These are phyloP conservation scores for Xerocomus spinulosus DNA, from an alignment of 768 basidiomycete genomes.

Conservation along the genomic window DNA sequence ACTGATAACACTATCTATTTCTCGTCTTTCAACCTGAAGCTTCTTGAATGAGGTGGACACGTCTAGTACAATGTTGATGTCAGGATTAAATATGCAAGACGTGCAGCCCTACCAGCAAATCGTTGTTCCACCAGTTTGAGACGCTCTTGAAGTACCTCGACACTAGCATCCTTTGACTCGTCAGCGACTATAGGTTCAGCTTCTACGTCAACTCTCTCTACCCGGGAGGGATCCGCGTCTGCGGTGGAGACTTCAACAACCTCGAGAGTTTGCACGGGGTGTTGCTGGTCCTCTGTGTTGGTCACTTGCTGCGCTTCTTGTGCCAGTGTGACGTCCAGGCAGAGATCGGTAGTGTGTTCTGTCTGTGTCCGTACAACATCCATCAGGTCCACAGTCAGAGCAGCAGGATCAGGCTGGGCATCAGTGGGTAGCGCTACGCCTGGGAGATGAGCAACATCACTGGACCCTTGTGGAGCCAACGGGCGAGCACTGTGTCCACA, in stretches of 20 bases:
- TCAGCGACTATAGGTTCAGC: neutral
- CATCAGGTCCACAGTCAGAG: neutral
- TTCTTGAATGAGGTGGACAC: slow-evolving; percentile 74
- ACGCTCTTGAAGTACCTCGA: slow-evolving; percentile 61
- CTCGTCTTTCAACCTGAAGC: slow-evolving; percentile 66
- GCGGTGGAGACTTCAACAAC: neutral
- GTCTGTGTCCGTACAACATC: neutral
- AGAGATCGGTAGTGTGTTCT: neutral
- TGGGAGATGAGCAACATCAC: neutral
- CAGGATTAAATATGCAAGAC: neutral
- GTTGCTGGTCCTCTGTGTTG: neutral
- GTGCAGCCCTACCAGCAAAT: slow-evolving; percentile 53
- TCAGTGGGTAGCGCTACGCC: neutral
- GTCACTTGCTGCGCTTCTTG: slow-evolving; percentile 1
- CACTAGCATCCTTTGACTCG: slow-evolving; percentile 20
- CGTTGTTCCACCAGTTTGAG: slow-evolving; percentile 70
- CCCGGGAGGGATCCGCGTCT: neutral
- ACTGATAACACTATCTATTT: slow-evolving; percentile 61
- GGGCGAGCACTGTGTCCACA: neutral
- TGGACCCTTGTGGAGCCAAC: neutral
- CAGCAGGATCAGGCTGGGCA: neutral
- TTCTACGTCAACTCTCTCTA: neutral
- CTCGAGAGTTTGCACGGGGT: neutral
- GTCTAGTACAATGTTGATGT: slow-evolving; percentile 41
- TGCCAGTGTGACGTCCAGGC: neutral